These are phyloP conservation scores for Botrytis sinoallii DNA, from an alignment of 2,329 filamentous ascomycete species.

Conservation along the genomic window DNA sequence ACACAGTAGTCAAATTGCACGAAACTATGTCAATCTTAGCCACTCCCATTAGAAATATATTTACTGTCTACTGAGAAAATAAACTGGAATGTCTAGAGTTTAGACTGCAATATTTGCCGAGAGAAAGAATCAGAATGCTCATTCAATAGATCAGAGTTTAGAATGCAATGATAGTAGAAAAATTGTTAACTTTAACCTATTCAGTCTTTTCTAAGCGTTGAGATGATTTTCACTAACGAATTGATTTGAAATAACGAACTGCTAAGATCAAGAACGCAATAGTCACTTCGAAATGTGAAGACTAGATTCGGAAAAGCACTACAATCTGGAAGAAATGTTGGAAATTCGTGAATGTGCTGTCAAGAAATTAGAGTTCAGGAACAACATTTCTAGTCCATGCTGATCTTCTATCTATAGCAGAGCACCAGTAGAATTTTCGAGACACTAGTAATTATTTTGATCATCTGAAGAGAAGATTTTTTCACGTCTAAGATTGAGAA, in stretches of 20 bases:
- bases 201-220: background rate
- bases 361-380: background rate
- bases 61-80: background rate
- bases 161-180: too few relatives aligned
- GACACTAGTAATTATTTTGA: background rate
- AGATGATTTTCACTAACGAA: background rate
- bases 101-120: background rate
- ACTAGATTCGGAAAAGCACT: background rate
- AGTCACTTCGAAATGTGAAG: background rate
- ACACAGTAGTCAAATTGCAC: background rate
- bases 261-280: background rate
- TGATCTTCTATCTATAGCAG: background rate
- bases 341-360: background rate
- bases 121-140: background rate
- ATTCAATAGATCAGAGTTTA: background rate
- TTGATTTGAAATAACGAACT: background rate
- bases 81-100: background rate
- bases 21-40: fast-evolving
- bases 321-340: background rate
- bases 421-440: background rate
- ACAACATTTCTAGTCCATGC: background rate
- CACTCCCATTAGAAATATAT: fast-evolving
- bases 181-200: background rate
- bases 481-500: background rate
- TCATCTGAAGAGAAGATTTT: background rate